Base-by-base conservation (phyloP, 1,139 yeast genomes). In the Sugiyamaella grinbergsii region DNA sequence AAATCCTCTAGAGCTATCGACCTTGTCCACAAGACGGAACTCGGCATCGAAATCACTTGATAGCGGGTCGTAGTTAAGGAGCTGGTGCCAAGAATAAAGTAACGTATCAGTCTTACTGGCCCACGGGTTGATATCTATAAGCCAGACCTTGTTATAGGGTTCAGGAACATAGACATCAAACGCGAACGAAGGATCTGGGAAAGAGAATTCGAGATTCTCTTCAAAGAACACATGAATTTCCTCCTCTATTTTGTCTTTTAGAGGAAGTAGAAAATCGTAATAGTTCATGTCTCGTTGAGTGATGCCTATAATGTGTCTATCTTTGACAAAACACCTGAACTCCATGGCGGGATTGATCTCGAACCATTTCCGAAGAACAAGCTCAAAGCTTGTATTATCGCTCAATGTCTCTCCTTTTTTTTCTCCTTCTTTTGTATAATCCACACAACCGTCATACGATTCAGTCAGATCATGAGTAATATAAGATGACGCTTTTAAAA, bases 61-160 rank as follows among this genome's bases (percentile, higher is more conserved):
- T 1, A 62, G 64, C 10, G 66, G 66, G 5, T 63, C 58, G 45
- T 75, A 57, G 2, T 67, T 63, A 0, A 67, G 50, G 11, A 93
- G 67, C 64, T 93, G 97, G 58, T 82, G 78, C 98, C 98, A 93
- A 2, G 91, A 79, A 65, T 80, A 93, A 20, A 91, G 67, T 19
- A 86, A 71, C 0, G 95, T 70, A 59, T 89, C 96, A 0, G 96
- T 83, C 50, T 79, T 81, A 51, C 90, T 74, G 0, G 84, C 75
- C 68, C 85, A 93, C 1, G 97, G 95, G 64, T 93, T 93, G 55
- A 93, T 78, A 64, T 93, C 98, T 13, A 93, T 73, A 1, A 93
- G 69, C 70, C 78, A 81, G 0, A 85, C 83, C 52, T 76, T 77
- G 16, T 77, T 68, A 55, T 80, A 81, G 0, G 95, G 93, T 52